phyloP scores from a whole-genome alignment of 257 asterid genomes.

The Dorcoceras hygrometricum region DNA sequence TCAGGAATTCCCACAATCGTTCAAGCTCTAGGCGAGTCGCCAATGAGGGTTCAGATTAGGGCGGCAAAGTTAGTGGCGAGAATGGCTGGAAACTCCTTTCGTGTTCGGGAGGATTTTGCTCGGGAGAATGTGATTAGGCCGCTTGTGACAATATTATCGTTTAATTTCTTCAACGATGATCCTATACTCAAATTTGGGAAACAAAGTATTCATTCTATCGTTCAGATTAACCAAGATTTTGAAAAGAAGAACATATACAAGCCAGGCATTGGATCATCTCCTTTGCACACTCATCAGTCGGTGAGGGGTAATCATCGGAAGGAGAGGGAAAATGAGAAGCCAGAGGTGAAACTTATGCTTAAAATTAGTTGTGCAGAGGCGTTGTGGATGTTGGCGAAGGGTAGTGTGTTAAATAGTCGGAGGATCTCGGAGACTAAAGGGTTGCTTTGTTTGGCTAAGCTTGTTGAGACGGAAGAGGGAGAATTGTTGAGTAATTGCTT shows the following conservation, averaged over 20 bases:
- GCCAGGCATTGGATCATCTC: conserved; percentile 37
- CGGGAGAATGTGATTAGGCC: conserved; percentile 78
- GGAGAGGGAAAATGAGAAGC: conserved; percentile 64
- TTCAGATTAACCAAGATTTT: conserved; percentile 68
- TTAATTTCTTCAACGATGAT: conserved; percentile 62
- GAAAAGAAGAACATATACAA: conserved; percentile 44
- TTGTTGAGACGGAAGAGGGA: conserved; percentile 62
- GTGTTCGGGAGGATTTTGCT: conserved; percentile 72
- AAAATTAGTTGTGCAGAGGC: conserved; percentile 71
- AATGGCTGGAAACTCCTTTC: conserved; percentile 56
- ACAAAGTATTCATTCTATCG: conserved; percentile 60
- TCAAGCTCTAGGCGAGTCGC: conserved; percentile 57
- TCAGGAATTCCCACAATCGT: conserved; percentile 55
- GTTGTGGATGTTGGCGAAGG: conserved; percentile 73
- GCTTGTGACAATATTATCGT: conserved; percentile 57
- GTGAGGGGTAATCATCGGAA: conserved; percentile 42
- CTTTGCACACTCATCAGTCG: conserved; percentile 34
- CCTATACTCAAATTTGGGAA: conserved; percentile 34
- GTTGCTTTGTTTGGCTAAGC: conserved; percentile 75
- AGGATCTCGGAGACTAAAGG: conserved; percentile 76
- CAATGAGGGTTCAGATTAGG: conserved; percentile 63
- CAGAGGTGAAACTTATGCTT: conserved; percentile 55
- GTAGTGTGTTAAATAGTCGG: conserved; percentile 55
- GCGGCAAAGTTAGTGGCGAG: conserved; percentile 61
- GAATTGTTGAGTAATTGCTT: conserved; percentile 61